A percentile compares a stretch with the other conserved stretches of the same genome.
These are phyloP conservation scores for Amanita pseudoporphyria DNA, from an alignment of 768 basidiomycete species.

Conservation along the genomic window DNA sequence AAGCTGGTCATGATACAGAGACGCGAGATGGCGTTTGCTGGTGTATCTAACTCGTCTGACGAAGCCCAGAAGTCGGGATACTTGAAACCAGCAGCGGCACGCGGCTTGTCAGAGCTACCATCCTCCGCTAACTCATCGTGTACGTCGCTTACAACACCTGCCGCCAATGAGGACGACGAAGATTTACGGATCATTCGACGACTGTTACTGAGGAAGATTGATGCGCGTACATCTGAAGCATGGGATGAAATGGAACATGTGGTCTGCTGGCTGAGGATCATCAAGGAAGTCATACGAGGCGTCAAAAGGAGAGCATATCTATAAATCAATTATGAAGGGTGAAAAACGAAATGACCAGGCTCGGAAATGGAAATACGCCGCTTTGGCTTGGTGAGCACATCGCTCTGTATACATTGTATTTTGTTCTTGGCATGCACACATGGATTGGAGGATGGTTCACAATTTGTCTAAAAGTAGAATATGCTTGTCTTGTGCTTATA, in stretches of 20 bases:
- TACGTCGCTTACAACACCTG: constrained; percentile 30
- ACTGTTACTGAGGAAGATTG: constrained; percentile 57
- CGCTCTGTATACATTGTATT: background rate
- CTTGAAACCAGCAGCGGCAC: background rate
- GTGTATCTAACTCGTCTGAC: constrained; percentile 23
- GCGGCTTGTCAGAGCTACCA: constrained; percentile 16
- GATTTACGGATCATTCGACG: constrained; percentile 54
- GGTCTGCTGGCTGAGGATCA: constrained; percentile 49
- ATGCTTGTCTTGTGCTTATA: background rate
- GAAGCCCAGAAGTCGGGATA: too few relatives aligned
- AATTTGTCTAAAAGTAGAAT: background rate
- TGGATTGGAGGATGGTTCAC: background rate
- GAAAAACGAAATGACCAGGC: too few relatives aligned
- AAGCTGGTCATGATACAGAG: constrained; percentile 24
- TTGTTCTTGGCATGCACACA: background rate
- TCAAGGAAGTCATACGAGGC: constrained; percentile 53
- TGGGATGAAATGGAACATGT: constrained; percentile 57
- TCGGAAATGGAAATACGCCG: too few relatives aligned
- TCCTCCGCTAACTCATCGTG: constrained; percentile 21
- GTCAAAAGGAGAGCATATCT: constrained; percentile 41
- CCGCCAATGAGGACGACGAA: constrained; percentile 50
- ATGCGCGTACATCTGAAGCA: constrained; percentile 40
- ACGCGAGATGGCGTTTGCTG: constrained; percentile 36
- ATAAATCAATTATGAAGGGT: constrained; percentile 23
- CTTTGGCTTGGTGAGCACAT: background rate